Evolutionary conservation across 2,329 filamentous ascomycete genomes (phyloP).

Genomic region (Aspergillus texensis): DNA sequence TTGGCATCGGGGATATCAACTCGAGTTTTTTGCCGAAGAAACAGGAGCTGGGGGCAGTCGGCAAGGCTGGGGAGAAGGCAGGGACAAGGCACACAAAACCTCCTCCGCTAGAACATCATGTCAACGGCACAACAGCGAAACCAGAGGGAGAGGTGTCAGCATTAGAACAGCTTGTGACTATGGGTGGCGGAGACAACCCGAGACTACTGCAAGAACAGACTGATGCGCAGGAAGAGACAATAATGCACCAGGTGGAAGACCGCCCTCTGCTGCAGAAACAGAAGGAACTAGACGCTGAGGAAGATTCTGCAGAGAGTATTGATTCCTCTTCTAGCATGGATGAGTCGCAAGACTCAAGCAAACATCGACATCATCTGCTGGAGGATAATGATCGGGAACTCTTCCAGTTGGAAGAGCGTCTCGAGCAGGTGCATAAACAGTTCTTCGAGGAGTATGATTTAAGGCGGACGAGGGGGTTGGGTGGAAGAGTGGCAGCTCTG

Average conservation of each 20-base stretch:
- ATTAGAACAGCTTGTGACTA: conserved; percentile 74
- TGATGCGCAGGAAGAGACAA: conserved; percentile 81
- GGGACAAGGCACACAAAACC: conserved; percentile 29
- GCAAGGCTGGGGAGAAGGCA: conserved; percentile 28
- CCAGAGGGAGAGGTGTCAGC: conserved; percentile 50
- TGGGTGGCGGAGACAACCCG: conserved; percentile 71
- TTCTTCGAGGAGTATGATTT: conserved; percentile 85
- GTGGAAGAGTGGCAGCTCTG: conserved; percentile 53
- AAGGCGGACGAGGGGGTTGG: conserved; percentile 48
- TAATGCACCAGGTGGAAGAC: conserved; percentile 87
- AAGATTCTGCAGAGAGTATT: conserved; percentile 64
- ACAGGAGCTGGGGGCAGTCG: conserved; percentile 56
- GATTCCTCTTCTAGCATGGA: conserved; percentile 46
- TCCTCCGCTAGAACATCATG: conserved; percentile 26
- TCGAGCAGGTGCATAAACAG: conserved; percentile 72
- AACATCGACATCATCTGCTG: conserved; percentile 72
- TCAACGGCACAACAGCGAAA: conserved; percentile 37
- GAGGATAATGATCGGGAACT: conserved; percentile 88
- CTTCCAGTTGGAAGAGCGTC: conserved; percentile 71
- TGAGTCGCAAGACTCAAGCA: conserved; percentile 40
- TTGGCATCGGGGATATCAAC: conserved; percentile 98
- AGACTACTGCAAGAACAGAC: conserved; percentile 72
- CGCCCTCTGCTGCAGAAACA: conserved; percentile 90
- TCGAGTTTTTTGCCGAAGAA: conserved; percentile 91
- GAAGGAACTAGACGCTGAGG: conserved; percentile 83